Base-by-base conservation (phyloP, 2,329 filamentous ascomycete genomes). In the Apiospora marii region DNA sequence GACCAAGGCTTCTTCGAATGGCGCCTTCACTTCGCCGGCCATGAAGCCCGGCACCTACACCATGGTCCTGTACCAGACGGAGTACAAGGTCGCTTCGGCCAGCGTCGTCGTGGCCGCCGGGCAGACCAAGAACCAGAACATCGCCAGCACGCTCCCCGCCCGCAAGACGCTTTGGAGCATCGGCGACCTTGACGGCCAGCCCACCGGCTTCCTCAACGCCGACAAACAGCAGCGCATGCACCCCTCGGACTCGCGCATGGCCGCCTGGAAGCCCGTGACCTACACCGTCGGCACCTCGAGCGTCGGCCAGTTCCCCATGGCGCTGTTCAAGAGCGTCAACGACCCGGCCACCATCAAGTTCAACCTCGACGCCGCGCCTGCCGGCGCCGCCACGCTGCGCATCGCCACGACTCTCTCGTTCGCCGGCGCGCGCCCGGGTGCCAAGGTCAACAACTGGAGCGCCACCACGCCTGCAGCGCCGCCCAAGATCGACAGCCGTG, bases 1-100 rank as follows among this genome's bases (percentile, higher is more conserved):
- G 91, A 82, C 86, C 7, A 89, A 89, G 73, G 87, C 89, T 27
- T 84, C 84, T 12, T 85, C 85, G 30, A 83, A 81, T 64, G 90
- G 90, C 13, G 83, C 83, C 16, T 93, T 91, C 81, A 91, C 86
- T 3, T 92, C 90, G 0, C 91, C 91, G 0, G 82, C 86, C 72
- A 92, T 93, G 91, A 91, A 90, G 77, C 88, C 90, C 0, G 91
- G 91, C 43, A 91, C 88, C 0, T 92, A 92, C 81, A 92, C 89
- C n/a, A 91, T 92, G 86, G 87, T 91, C 5, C 85, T 92, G 27
- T 91, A 91, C 79, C 88, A 90, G 73, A 86, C 84, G 44, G 89
- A 92, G 75, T 87, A 86, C 79, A 85, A 86, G 72, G 87, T 90
- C 1, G 88, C 87, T 5, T 85, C 84, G 0, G 80, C 82, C 4